Percentiles rank a stretch among this genome's conserved stretches.
phyloP scores from a whole-genome alignment of 768 basidiomycete genomes.

The Tephrocybe sp. region DNA sequence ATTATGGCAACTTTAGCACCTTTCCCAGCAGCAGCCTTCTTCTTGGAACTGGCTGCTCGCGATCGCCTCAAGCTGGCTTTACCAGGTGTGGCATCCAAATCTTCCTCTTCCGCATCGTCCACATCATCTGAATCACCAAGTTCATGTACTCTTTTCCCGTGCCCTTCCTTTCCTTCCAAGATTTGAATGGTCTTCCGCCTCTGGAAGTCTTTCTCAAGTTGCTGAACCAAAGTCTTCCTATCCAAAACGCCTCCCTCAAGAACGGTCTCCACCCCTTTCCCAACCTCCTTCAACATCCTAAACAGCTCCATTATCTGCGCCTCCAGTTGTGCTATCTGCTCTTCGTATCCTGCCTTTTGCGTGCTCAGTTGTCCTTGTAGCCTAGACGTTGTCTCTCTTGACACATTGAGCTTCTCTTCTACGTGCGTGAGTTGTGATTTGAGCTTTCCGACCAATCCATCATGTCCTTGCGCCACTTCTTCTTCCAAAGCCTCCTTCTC shows the following conservation, averaged over 20 bases:
- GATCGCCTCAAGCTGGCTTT: conserved; percentile 45
- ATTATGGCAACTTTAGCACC: conserved; percentile 26
- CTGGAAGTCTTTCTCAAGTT: conserved; percentile 79
- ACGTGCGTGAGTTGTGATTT: conserved; percentile 66
- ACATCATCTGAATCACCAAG: conserved; percentile 14
- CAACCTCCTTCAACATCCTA: conserved; percentile 86
- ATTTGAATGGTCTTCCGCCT: conserved; percentile 81
- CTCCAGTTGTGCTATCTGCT: conserved; percentile 84
- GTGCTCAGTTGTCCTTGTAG: conserved; percentile 75
- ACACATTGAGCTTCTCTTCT: conserved; percentile 76
- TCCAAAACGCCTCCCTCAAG: conserved; percentile 72
- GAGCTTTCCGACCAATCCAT: conserved; percentile 80
- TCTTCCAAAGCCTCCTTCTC: conserved; percentile 84
- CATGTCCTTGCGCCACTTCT: conserved; percentile 76
- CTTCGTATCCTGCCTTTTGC: conserved; percentile 79
- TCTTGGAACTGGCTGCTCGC: conserved; percentile 25
- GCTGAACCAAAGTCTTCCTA: conserved; percentile 74
- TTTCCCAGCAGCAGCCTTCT: conserved; percentile 20
- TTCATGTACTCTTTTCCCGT: conserved; percentile 28
- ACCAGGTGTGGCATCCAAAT: conserved; percentile 55
- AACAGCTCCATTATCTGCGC: conserved; percentile 92
- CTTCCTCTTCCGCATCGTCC: conserved; percentile 46
- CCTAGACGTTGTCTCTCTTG: conserved; percentile 72
- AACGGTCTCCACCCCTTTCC: conserved; percentile 72
- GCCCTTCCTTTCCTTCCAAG: conserved; percentile 67